Conservation (phyloP, 768 basidiomycete genomes). For the Cystobasidiopsis lactophilus region DNA sequence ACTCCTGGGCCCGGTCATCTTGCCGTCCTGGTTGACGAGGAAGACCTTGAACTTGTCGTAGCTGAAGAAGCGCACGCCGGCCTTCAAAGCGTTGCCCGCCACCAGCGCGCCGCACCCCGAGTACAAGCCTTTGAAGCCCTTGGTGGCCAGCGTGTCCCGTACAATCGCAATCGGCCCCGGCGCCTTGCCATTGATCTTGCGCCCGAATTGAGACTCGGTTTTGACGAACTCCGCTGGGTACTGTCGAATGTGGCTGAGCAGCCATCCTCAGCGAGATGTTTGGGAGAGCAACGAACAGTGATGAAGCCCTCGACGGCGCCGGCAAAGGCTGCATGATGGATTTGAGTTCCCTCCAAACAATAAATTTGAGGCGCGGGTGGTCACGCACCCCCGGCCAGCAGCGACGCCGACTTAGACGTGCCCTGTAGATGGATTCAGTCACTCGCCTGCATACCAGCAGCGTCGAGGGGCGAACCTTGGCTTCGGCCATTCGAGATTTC, state of each 20-base stretch:
- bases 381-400: no score
- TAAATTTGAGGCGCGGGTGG: no score
- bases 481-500: no score
- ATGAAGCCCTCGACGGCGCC: conserved; percentile 55
- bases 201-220: conserved; percentile 77
- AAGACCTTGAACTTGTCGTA: conserved; percentile 79
- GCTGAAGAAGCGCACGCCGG: conserved; percentile 81
- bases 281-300: conserved; percentile 1
- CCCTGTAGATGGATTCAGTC: no score
- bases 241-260: background rate
- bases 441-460: no score
- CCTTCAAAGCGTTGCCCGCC: conserved; percentile 76
- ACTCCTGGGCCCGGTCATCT: conserved; percentile 66
- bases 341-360: no score
- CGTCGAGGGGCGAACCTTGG: no score
- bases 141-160: conserved; percentile 44
- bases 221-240: conserved; percentile 86
- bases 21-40: conserved; percentile 68
- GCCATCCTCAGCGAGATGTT: background rate
- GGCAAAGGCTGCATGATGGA: conserved; percentile 70
- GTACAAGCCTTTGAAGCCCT: conserved; percentile 71
- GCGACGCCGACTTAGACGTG: conserved; percentile 22
- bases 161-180: conserved; percentile 55
- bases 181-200: conserved; percentile 33
- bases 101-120: conserved; percentile 52